Evolutionary conservation across 345 rosid genomes (phyloP), one percentile per base, ranked within the genome.

Genomic region (Dimocarpus longan): DNA sequence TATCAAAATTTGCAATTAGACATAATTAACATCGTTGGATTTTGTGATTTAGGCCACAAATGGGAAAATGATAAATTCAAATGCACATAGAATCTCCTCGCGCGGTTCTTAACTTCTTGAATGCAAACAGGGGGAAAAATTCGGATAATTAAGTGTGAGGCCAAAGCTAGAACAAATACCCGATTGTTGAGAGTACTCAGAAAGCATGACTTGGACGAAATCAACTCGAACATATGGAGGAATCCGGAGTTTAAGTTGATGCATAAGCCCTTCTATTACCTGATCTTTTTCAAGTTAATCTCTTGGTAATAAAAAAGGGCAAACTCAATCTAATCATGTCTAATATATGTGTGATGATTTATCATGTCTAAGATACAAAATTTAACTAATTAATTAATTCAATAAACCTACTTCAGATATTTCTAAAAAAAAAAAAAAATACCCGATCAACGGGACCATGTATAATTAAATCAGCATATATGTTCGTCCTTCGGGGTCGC

Each of bases 401-500:
- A 32, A 32, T 1, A 32, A 32, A 32, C 24, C 42, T 8, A 16
- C 6, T 15, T 12, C 56, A 19, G 24, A 32, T 32, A 32, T 32
- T 48, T 52, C 32, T 56, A 19, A 39, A 10, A 50, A 50, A 52
- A 52, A 46, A 10, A 16, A 65, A 2, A 12, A 12, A 39, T 68
- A 86, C 87, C 89, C 82, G 75, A 37, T 84, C 89, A 39, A 72
- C 84, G 60, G 80, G 67, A 18, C 85, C 89, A 65, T 80, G 84
- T 60, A 86, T 84, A 42, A 86, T 85, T 79, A 86, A 71, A 75
- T 85, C 77, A 56, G 89, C 87, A 26, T n/a, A n/a, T n/a, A n/a
- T 84, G 81, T 74, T 78, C 79, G 82, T 86, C 89, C 79, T 77
- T 84, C 0, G 87, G 89, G 26, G 89, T 86, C 79, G 76, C 73